Evolutionary conservation across 768 basidiomycete species (phyloP), one percentile per base, ranked within the genome.

Genomic region (Chiua virens): DNA sequence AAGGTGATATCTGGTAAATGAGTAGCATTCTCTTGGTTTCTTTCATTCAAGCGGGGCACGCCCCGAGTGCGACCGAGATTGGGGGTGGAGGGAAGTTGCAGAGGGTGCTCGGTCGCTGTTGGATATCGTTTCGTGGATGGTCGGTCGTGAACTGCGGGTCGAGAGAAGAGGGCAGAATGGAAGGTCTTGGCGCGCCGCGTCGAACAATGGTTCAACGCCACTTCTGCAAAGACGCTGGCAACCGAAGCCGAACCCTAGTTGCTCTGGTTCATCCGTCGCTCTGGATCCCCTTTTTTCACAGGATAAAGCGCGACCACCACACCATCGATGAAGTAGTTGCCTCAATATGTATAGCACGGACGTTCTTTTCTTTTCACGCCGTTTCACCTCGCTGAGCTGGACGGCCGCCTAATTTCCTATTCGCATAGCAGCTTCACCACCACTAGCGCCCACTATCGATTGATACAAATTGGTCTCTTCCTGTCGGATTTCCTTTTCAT

Each of bases 331-430:
- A 68, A 58, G 59, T 64, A 56, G 63, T 71, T 70, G 71, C 70
- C 71, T 78, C 70, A 60, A 72, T 70, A 68, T 70, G 55, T 71
- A 70, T 70, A 69, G 75, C 71, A 86, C 85, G 87, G 87, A 89
- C 87, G 87, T 85, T 79, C 79, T 84, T 80, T 69, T 74, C 34
- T 34, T 76, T 85, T 81, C 82, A 84, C 59, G 77, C 62, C 54
- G 54, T 59, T 56, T 49, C 49, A 49, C 47, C 20, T 48, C n/a
- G 15, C 44, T 46, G 20, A 46, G 28, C 56, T 60, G 47, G 56
- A 51, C 59, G 69, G 62, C 72, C 56, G 72, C 67, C 58, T 67
- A 46, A 48, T 68, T 64, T 56, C 59, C 40, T 47, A 32, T 42
- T 66, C 62, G 59, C 61, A 54, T 54, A 60, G 54, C 61, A 64